Percentiles rank a stretch among this genome's conserved stretches.
Conservation (phyloP, 75 land plant genomes). For the Sequoiadendron giganteum region DNA sequence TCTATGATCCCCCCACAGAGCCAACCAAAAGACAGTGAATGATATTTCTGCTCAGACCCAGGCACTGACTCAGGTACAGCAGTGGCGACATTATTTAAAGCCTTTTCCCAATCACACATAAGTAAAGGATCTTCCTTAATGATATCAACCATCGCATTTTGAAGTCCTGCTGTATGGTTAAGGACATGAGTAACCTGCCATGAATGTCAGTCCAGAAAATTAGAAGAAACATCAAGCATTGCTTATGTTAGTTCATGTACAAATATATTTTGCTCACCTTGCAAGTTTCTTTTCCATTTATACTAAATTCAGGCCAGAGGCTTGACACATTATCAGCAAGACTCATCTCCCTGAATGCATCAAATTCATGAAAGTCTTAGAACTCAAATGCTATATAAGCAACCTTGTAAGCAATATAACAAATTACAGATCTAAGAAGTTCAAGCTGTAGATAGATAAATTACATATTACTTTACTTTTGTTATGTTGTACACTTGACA, state of each 20-base stretch:
- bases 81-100: slow-evolving; percentile 47
- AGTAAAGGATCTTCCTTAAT: slow-evolving; percentile 62
- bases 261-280: slow-evolving; percentile 45
- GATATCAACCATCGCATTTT: slow-evolving; percentile 70
- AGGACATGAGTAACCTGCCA: slow-evolving; percentile 85
- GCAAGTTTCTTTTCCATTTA: slow-evolving; percentile 71
- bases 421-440: background rate
- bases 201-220: background rate
- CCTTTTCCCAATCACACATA: slow-evolving; percentile 79
- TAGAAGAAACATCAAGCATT: background rate
- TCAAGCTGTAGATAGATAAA: background rate
- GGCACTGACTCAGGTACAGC: slow-evolving; percentile 79
- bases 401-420: slow-evolving; percentile 6
- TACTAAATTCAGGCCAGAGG: slow-evolving; percentile 85
- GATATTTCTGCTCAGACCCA: slow-evolving; percentile 79
- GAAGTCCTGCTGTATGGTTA: slow-evolving; percentile 92
- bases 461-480: too few species aligned
- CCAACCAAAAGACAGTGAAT: slow-evolving; percentile 93
- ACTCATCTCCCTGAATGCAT: slow-evolving; percentile 56
- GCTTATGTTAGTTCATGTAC: background rate
- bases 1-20: slow-evolving; percentile 92
- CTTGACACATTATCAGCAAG: slow-evolving; percentile 72
- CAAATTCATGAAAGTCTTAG: background rate
- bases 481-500: too few species aligned
- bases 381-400: background rate